Evolutionary conservation across 2,329 filamentous ascomycete species (phyloP).

Genomic region (Fusarium lateritium): DNA sequence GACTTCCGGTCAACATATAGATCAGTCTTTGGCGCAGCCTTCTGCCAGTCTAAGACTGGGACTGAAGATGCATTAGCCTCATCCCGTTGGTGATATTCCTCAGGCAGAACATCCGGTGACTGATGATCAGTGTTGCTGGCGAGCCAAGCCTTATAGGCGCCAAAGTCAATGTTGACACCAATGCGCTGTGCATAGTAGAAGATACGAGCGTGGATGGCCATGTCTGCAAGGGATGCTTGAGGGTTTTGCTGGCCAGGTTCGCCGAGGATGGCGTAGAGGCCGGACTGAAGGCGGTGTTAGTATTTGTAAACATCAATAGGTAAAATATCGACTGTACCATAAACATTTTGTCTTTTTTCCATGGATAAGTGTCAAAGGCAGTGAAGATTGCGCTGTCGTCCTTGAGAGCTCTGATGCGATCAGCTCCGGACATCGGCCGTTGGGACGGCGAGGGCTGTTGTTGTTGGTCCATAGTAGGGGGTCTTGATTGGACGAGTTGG

Average conservation of each 20-base stretch:
- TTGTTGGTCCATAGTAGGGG: conserved; percentile 31
- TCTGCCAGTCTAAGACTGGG: conserved; percentile 61
- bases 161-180: conserved; percentile 72
- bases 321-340: conserved; percentile 62
- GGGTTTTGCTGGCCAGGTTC: conserved; percentile 59
- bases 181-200: conserved; percentile 74
- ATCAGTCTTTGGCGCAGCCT: conserved; percentile 64
- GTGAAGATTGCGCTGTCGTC: conserved; percentile 65
- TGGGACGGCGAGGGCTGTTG: conserved; percentile 34
- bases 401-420: conserved; percentile 58
- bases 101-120: conserved; percentile 56
- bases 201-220: conserved; percentile 75
- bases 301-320: not conserved
- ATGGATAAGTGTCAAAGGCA: conserved; percentile 76
- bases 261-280: conserved; percentile 75
- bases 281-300: conserved; percentile 59
- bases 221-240: conserved; percentile 68
- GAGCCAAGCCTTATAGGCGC: conserved; percentile 77
- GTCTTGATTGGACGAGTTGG: not conserved
- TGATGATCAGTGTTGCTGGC: conserved; percentile 53
- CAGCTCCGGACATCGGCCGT: conserved; percentile 50
- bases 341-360: conserved; percentile 77
- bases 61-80: conserved; percentile 26
- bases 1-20: conserved; percentile 61
- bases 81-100: conserved; percentile 48